Percentiles rank a stretch among this genome's conserved stretches.
phyloP scores from a whole-genome alignment of 257 asterid species.

The Solanum commersonii region DNA sequence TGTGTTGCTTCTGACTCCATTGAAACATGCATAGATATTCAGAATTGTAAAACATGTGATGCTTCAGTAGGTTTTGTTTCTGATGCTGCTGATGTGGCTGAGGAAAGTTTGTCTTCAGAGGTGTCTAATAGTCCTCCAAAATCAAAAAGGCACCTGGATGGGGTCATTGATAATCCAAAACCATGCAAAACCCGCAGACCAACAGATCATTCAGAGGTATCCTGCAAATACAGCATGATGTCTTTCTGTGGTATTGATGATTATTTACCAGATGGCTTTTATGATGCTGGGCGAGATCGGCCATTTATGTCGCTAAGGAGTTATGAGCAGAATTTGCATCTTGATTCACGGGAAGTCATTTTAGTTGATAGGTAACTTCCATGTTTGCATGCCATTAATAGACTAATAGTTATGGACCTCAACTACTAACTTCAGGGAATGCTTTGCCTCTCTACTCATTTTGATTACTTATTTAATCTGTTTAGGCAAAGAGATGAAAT shows the following conservation, averaged over 20 bases:
- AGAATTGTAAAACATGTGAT: slow-evolving; percentile 18
- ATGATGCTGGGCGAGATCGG: slow-evolving; percentile 93
- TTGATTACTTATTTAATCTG: slow-evolving; percentile 5
- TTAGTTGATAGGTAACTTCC: slow-evolving; percentile 65
- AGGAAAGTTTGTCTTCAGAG: slow-evolving; percentile 37
- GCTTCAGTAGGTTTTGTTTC: slow-evolving; percentile 23
- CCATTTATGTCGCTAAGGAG: slow-evolving; percentile 62
- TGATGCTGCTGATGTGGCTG: slow-evolving; percentile 27
- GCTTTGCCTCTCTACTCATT: neutral
- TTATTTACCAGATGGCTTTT: slow-evolving; percentile 82
- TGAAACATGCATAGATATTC: slow-evolving; percentile 13
- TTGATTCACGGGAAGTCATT: slow-evolving; percentile 71
- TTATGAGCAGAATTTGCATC: slow-evolving; percentile 43
- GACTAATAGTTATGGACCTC: neutral
- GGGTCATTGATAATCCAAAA: slow-evolving; percentile 72
- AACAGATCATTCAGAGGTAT: slow-evolving; percentile 42
- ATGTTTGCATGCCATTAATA: neutral
- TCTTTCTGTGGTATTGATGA: slow-evolving; percentile 75
- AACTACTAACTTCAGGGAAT: neutral
- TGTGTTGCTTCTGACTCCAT: slow-evolving; percentile 31
- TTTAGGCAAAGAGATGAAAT: slow-evolving; percentile 77
- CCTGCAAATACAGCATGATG: slow-evolving; percentile 58
- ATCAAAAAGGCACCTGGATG: slow-evolving; percentile 79
- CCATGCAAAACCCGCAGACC: slow-evolving; percentile 79
- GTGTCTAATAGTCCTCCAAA: slow-evolving; percentile 26